Conservation (phyloP, 2,329 filamentous ascomycete species). For the Ramichloridium luteum region DNA sequence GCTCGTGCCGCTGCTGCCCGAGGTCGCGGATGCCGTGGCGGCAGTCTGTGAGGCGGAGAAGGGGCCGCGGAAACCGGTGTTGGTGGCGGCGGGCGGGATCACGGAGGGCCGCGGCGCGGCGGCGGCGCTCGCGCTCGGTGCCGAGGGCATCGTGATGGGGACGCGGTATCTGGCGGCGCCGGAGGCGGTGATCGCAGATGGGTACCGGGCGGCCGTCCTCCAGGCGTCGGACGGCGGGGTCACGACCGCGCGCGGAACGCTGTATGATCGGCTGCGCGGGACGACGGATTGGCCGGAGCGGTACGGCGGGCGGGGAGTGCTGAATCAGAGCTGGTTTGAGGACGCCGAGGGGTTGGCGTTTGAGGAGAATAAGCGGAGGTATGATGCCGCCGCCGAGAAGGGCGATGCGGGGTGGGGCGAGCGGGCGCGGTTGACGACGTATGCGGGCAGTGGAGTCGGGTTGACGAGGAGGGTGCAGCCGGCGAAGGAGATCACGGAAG, state of each 20-base stretch:
- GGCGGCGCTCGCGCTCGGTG: conserved; percentile 43
- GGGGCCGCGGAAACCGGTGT: conserved; percentile 15
- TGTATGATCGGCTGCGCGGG: conserved; percentile 43
- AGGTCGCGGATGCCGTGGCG: conserved; percentile 39
- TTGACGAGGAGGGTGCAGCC: conserved; percentile 40
- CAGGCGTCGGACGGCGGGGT: conserved; percentile 38
- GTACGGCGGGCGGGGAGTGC: conserved; percentile 47
- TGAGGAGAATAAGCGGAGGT: conserved; percentile 34
- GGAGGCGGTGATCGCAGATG: conserved; percentile 36
- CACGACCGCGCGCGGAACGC: conserved; percentile 37
- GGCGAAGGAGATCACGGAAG: conserved; percentile 41
- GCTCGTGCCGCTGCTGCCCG: conserved; percentile 45
- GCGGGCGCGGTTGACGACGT: conserved; percentile 46
- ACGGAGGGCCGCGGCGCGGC: conserved; percentile 44
- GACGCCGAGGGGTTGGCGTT: conserved; percentile 28
- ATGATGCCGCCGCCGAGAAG: conserved; percentile 36
- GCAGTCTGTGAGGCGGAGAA: conserved; percentile 12
- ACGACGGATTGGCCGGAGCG: conserved; percentile 46
- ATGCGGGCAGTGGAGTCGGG: conserved; percentile 51
- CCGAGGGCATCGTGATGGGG: conserved; percentile 45
- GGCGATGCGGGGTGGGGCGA: conserved; percentile 43
- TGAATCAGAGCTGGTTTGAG: conserved; percentile 42
- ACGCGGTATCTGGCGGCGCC: conserved; percentile 48
- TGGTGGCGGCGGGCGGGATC: conserved; percentile 51
- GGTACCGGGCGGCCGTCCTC: conserved; percentile 38